Conservation (phyloP, 208 protist species). For the Trypanosoma rangeli region DNA sequence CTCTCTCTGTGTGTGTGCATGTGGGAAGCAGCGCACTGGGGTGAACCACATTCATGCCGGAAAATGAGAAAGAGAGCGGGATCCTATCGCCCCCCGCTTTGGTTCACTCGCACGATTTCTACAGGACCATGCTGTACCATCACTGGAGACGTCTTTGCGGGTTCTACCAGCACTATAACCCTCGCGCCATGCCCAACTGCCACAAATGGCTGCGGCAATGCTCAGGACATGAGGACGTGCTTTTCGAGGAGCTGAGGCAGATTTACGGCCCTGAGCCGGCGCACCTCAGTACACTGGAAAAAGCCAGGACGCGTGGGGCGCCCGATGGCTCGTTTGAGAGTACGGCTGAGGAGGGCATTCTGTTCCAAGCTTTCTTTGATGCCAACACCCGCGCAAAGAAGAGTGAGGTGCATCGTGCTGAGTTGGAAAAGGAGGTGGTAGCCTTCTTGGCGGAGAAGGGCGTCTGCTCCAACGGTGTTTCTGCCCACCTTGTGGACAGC, state of each 20-base stretch:
- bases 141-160: not conserved
- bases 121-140: not conserved
- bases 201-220: not conserved
- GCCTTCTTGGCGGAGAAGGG: slow-evolving; percentile 1
- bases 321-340: too few relatives aligned
- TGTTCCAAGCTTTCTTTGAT: not conserved
- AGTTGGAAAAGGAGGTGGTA: not conserved
- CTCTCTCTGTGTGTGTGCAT: not conserved
- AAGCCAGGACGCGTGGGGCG: not conserved
- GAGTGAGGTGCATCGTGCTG: not conserved
- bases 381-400: not conserved
- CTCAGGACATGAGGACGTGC: not conserved
- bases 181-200: not conserved
- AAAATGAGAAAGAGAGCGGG: not conserved
- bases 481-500: not conserved
- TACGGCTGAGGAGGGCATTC: not conserved
- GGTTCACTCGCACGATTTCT: not conserved
- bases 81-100: not conserved
- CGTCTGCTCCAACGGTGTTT: not conserved
- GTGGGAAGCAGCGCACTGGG: not conserved
- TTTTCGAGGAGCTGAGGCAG: not conserved
- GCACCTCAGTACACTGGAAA: not conserved
- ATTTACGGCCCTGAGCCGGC: slow-evolving; percentile 17
- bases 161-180: not conserved
- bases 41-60: not conserved